Evolutionary conservation across 768 basidiomycete species (phyloP).

Genomic region (Tricholoma flavovirens): DNA sequence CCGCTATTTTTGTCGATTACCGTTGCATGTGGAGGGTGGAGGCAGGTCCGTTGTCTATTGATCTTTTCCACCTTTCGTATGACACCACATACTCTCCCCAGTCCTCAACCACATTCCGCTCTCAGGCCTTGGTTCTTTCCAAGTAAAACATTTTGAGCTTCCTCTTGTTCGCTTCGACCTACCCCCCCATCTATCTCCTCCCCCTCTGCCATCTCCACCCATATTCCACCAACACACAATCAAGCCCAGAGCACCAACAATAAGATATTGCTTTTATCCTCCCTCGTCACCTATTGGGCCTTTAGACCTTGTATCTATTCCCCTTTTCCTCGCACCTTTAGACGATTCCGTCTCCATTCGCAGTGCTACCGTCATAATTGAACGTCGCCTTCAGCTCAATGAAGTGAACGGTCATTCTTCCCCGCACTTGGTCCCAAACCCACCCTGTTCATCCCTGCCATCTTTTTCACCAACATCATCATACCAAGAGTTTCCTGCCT

Average conservation of each 20-base stretch:
- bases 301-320: constrained; percentile 63
- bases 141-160: constrained; percentile 67
- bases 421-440: constrained; percentile 17
- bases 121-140: constrained; percentile 59
- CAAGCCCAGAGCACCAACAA: constrained; percentile 51
- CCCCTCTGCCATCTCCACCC: constrained; percentile 31
- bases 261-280: constrained; percentile 54
- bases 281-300: constrained; percentile 64
- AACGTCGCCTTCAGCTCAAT: constrained; percentile 63
- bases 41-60: constrained; percentile 50
- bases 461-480: constrained; percentile 24
- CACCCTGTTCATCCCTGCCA: constrained; percentile 25
- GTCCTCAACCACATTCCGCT: constrained; percentile 67
- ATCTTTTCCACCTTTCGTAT: constrained; percentile 3
- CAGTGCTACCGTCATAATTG: constrained; percentile 58
- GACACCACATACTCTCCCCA: constrained; percentile 19
- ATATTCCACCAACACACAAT: constrained; percentile 36
- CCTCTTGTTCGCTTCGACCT: constrained; percentile 66
- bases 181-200: constrained; percentile 36
- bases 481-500: constrained; percentile 15
- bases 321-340: constrained; percentile 54
- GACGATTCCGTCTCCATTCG: constrained; percentile 56
- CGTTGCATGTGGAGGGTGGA: constrained; percentile 80
- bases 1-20: constrained; percentile 71
- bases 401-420: constrained; percentile 28